These are phyloP conservation scores for Carex scoparia DNA, from an alignment of 176 grass and related monocot genomes.

Conservation along the genomic window DNA sequence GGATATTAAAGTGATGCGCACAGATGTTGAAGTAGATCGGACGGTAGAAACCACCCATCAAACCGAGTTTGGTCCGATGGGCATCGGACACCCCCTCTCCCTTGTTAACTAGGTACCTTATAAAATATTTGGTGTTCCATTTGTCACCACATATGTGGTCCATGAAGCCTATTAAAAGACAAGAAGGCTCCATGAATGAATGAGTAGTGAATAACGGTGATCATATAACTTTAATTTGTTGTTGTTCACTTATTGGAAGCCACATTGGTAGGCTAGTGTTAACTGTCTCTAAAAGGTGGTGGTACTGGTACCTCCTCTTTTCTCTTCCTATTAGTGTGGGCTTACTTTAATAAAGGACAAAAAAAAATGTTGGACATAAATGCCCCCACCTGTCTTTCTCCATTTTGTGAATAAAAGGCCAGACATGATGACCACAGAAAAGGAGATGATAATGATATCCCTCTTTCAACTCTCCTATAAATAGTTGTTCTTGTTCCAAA, in stretches of 20 bases:
- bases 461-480: background rate
- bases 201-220: background rate
- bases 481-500: background rate
- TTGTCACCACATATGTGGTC: constrained; percentile 1
- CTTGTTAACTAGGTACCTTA: constrained; percentile 2
- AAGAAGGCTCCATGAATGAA: background rate
- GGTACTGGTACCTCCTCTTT: constrained; percentile 6
- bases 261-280: constrained; percentile 25
- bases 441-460: background rate
- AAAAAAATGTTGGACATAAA: constrained; percentile 1
- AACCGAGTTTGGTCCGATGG: too few relatives aligned
- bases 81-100: too few relatives aligned
- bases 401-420: constrained; percentile 16
- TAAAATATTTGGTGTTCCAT: background rate
- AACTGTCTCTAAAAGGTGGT: constrained; percentile 15
- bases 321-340: constrained; percentile 23
- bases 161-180: background rate
- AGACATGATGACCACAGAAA: constrained; percentile 6
- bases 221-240: background rate
- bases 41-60: too few relatives aligned
- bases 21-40: too few relatives aligned
- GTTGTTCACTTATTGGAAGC: background rate
- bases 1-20: too few relatives aligned
- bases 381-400: background rate
- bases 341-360: constrained; percentile 10